These are phyloP conservation scores for Pseudogymnoascus sp. DNA, from an alignment of 2,329 filamentous ascomycete species.

Conservation along the genomic window DNA sequence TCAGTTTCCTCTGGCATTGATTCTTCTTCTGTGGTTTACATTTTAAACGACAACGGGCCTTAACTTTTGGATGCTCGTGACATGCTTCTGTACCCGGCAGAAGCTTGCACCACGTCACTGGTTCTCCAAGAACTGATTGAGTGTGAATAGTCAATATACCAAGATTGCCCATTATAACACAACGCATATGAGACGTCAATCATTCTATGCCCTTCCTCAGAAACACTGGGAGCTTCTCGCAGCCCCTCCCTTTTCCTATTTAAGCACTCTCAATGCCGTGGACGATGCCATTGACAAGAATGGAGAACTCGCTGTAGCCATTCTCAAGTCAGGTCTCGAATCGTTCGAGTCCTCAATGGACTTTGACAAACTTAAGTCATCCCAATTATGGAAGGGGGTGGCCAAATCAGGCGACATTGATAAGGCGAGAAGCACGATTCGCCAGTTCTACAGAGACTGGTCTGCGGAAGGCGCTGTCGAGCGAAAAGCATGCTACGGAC, in stretches of 20 bases:
- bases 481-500: slow-evolving; percentile 67
- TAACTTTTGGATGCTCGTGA: slow-evolving; percentile 3
- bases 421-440: slow-evolving; percentile 84
- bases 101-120: background rate
- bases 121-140: background rate
- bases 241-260: slow-evolving; percentile 70
- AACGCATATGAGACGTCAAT: slow-evolving; percentile 81
- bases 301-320: slow-evolving; percentile 70
- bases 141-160: slow-evolving; percentile 62
- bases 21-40: background rate
- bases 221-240: slow-evolving; percentile 78
- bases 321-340: slow-evolving; percentile 60
- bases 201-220: slow-evolving; percentile 84
- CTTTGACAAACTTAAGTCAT: slow-evolving; percentile 14
- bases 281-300: slow-evolving; percentile 88
- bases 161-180: slow-evolving; percentile 80
- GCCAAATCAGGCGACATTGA: slow-evolving; percentile 71
- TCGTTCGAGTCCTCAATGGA: slow-evolving; percentile 45
- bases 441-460: slow-evolving; percentile 96
- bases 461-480: slow-evolving; percentile 67
- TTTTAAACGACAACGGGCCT: background rate
- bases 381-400: slow-evolving; percentile 56
- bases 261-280: slow-evolving; percentile 67
- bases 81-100: slow-evolving; percentile 9
- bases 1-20: background rate